A percentile compares a stretch with the other conserved stretches of the same genome.
These are phyloP conservation scores for Mycena kentingensis DNA, from an alignment of 768 basidiomycete genomes.

Conservation along the genomic window DNA sequence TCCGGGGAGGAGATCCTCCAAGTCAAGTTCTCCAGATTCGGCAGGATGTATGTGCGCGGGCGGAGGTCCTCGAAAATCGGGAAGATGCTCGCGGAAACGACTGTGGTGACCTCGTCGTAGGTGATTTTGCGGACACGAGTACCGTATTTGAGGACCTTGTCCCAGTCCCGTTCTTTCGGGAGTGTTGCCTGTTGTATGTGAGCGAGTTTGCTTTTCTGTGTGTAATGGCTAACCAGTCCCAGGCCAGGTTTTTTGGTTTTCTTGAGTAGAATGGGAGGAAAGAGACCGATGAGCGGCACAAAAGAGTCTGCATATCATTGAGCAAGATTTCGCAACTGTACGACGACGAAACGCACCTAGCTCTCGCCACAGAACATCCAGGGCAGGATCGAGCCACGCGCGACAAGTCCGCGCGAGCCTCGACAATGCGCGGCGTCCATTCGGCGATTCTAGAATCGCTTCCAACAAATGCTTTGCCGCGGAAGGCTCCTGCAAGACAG, in stretches of 20 bases:
- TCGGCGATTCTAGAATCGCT: conserved; percentile 55
- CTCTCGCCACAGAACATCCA: conserved; percentile 76
- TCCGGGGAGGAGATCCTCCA: conserved; percentile 73
- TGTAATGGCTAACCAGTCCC: conserved; percentile 63
- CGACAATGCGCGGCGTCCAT: conserved; percentile 67
- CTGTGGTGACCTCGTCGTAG: conserved; percentile 69
- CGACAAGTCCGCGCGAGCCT: conserved; percentile 76
- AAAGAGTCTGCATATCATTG: conserved; percentile 51
- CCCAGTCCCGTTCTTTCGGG: conserved; percentile 66
- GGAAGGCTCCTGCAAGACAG: conserved; percentile 41
- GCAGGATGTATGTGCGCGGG: conserved; percentile 65
- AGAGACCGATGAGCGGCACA: conserved; percentile 69
- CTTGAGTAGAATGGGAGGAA: conserved; percentile 67
- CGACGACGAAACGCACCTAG: conserved; percentile 32
- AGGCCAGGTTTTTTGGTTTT: conserved; percentile 72
- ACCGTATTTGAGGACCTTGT: conserved; percentile 62
- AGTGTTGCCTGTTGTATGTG: conserved; percentile 43
- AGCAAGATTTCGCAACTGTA: neutral
- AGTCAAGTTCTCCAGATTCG: conserved; percentile 65
- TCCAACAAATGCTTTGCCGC: conserved; percentile 44
- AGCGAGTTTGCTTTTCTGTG: neutral
- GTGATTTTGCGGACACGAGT: conserved; percentile 67
- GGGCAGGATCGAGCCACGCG: conserved; percentile 70
- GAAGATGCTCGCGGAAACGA: conserved; percentile 66
- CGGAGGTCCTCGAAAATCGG: conserved; percentile 64